Evolutionary conservation across 306 rosid species (phyloP).

Genomic region (Cyamopsis tetragonoloba): DNA sequence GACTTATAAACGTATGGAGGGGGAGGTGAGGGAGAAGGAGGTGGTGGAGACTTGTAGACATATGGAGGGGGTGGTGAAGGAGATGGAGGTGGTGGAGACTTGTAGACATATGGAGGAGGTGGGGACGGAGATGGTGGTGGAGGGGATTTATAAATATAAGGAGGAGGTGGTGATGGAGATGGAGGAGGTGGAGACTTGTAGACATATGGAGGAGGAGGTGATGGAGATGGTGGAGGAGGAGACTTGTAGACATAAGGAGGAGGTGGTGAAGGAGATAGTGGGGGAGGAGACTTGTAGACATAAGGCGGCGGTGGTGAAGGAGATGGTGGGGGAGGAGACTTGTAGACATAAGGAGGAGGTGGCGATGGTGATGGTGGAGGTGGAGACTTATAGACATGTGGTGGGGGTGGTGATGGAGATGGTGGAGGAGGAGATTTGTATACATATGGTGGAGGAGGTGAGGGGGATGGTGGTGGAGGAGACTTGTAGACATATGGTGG

Average conservation of each 20-base stretch:
- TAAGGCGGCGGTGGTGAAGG: neutral
- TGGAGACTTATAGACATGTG: neutral
- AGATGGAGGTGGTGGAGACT: neutral
- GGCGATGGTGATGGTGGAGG: neutral
- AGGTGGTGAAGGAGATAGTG: neutral
- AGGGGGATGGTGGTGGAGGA: neutral
- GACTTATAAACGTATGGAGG: slow-evolving; percentile 6
- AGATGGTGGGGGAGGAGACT: slow-evolving; percentile 3
- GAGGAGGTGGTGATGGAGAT: neutral
- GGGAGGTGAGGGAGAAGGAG: neutral
- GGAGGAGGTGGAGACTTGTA: slow-evolving; percentile 1
- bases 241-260: slow-evolving; percentile 8
- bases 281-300: slow-evolving; percentile 10
- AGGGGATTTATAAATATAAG: neutral
- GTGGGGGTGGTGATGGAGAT: slow-evolving; percentile 8
- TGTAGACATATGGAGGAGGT: neutral
- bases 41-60: neutral
- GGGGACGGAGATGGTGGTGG: neutral
- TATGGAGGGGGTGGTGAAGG: neutral
- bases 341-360: neutral
- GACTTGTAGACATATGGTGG: neutral
- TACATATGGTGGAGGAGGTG: neutral
- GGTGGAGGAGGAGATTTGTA: slow-evolving; percentile 16
- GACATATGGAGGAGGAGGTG: neutral
- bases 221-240: neutral